A percentile compares a stretch with the other conserved stretches of the same genome.
These are phyloP conservation scores for Schizophyllum commune DNA, from an alignment of 1,284 basidiomycete species.

Conservation along the genomic window DNA sequence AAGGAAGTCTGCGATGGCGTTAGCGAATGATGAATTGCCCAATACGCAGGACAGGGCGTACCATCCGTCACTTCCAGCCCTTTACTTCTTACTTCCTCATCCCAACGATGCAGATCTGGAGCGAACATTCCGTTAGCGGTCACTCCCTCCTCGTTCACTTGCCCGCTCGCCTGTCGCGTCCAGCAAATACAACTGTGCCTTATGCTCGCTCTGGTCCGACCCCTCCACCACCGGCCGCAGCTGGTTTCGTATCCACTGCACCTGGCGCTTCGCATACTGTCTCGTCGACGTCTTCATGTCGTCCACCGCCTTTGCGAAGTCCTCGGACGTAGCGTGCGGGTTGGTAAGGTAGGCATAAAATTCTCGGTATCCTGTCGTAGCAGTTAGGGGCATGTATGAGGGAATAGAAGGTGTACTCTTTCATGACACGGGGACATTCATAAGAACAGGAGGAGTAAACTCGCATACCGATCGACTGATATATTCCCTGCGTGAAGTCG, in stretches of 20 bases:
- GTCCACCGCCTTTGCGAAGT: slow-evolving; percentile 58
- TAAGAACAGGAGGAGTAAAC: not conserved
- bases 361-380: slow-evolving; percentile 76
- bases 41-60: slow-evolving; percentile 29
- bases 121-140: not conserved
- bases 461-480: slow-evolving; percentile 82
- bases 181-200: slow-evolving; percentile 50
- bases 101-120: slow-evolving; percentile 28
- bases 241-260: slow-evolving; percentile 91
- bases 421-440: too few relatives aligned
- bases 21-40: not conserved
- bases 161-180: slow-evolving; percentile 63
- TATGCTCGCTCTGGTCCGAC: slow-evolving; percentile 34
- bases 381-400: too few relatives aligned
- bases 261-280: slow-evolving; percentile 88
- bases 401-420: too few relatives aligned
- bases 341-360: slow-evolving; percentile 62
- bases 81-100: slow-evolving; percentile 45
- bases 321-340: slow-evolving; percentile 29
- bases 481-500: slow-evolving; percentile 80
- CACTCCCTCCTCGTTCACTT: not conserved
- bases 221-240: slow-evolving; percentile 69
- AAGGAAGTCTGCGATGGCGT: slow-evolving; percentile 51
- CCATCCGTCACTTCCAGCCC: slow-evolving; percentile 43
- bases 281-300: slow-evolving; percentile 84